Evolutionary conservation across 2,329 filamentous ascomycete genomes (phyloP).

Genomic region (Trichophyton rubrum): DNA sequence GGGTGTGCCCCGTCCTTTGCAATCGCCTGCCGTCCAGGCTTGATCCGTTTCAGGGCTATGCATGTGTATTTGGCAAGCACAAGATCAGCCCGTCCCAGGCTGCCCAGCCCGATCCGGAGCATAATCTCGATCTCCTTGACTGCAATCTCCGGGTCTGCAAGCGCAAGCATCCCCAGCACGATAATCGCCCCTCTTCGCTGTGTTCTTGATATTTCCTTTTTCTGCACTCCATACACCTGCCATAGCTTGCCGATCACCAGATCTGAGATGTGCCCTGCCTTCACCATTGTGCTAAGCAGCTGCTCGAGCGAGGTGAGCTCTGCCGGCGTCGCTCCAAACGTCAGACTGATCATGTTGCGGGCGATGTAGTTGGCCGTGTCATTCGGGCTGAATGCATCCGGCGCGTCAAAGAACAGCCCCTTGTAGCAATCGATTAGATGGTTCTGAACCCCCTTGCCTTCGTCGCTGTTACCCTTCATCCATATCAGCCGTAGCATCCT

Average conservation of each 20-base stretch:
- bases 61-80: conserved; percentile 91
- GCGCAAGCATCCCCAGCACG: conserved; percentile 88
- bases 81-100: conserved; percentile 67
- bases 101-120: conserved; percentile 75
- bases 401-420: conserved; percentile 88
- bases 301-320: conserved; percentile 94
- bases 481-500: conserved; percentile 95
- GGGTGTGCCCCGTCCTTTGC: conserved; percentile 52
- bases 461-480: conserved; percentile 98
- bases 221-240: conserved; percentile 94
- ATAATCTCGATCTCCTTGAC: conserved; percentile 92
- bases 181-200: conserved; percentile 91
- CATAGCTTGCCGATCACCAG: conserved; percentile 83
- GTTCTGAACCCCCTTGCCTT: conserved; percentile 93
- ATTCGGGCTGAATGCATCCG: conserved; percentile 73
- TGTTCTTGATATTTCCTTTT: conserved; percentile 78
- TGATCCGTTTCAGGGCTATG: conserved; percentile 81
- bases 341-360: conserved; percentile 97
- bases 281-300: conserved; percentile 94
- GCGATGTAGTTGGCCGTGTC: conserved; percentile 92
- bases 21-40: conserved; percentile 70
- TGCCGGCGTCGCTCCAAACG: conserved; percentile 86
- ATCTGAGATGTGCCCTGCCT: conserved; percentile 72
- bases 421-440: conserved; percentile 97
- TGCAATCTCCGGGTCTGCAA: conserved; percentile 83